A percentile compares a stretch with the other conserved stretches of the same genome.
Evolutionary conservation across 495 filamentous ascomycete genomes (phyloP).

Genomic region (Penicillium macrosclerotiorum): DNA sequence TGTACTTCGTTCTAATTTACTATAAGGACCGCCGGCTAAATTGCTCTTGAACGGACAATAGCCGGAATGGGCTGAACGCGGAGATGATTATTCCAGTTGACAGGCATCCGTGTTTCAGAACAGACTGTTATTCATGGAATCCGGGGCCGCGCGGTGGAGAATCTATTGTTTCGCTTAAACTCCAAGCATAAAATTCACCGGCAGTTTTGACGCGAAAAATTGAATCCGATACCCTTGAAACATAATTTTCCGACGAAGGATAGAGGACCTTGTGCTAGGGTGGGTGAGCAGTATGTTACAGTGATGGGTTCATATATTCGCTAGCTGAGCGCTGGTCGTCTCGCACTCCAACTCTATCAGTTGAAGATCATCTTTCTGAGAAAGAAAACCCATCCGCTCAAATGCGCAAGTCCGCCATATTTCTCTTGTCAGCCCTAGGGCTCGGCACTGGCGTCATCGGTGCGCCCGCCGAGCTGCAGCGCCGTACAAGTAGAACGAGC

Average conservation of each 20-base stretch:
- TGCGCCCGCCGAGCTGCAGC: slow-evolving; percentile 9
- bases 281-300: too few relatives aligned
- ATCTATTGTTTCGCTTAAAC: neutral
- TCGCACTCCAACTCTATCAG: neutral
- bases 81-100: neutral
- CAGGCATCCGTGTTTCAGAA: neutral
- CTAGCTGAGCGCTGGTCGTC: too few relatives aligned
- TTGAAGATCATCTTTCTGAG: neutral
- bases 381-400: neutral
- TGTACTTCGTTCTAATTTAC: too few relatives aligned
- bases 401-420: neutral
- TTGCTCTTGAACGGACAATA: neutral
- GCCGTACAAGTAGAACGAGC: slow-evolving; percentile 17
- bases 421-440: slow-evolving; percentile 8
- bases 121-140: slow-evolving; percentile 11
- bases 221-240: too few relatives aligned
- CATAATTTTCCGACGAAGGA: neutral
- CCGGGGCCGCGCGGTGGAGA: slow-evolving; percentile 1
- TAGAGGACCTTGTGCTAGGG: too few relatives aligned
- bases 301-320: too few relatives aligned
- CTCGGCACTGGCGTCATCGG: slow-evolving; percentile 8
- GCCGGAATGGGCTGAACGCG: neutral
- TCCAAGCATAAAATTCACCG: too few relatives aligned
- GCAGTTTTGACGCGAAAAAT: too few relatives aligned
- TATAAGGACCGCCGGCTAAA: too few relatives aligned